Base-by-base conservation (phyloP, 352 stramenopile genomes). In the Chrysophaeum taylorii region DNA sequence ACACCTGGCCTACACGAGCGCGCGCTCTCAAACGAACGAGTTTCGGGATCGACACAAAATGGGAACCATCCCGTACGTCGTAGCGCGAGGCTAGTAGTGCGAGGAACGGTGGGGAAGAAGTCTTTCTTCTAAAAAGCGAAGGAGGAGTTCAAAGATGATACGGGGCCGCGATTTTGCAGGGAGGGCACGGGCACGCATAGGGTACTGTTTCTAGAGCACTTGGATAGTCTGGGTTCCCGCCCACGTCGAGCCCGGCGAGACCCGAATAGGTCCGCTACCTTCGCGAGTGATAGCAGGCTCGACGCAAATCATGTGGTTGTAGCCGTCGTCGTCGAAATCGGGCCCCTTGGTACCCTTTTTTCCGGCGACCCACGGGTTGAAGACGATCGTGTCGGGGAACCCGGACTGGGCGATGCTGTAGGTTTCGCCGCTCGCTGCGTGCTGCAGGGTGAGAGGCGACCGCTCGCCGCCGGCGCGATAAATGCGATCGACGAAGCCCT, bases 241-340 rank as follows among this genome's bases (percentile, higher is more conserved):
- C 45, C 45, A 54, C 45, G 45, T 25, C 21, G n/a, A 4, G 45
- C 12, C 45, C 45, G 45, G 7, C 2, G 12, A 16, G 45, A 54
- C 18, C 12, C 18, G 12, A 4, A 54, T 25, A 7, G 45, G 45
- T 25, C 45, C 45, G 45, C 23, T 4, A 25, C 21, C 45, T n/a
- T n/a, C n/a, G 45, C 12, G 45, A 4, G 45, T 7, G 45, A 72
- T 39, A 5, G 68, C 68, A 2, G 68, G 68, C 27, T 72, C 68
- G 31, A 66, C 27, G 50, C 68, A 72, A 35, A 72, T 70, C 16
- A 52, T 72, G 33, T 70, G 29, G 5, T 39, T 42, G 31, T 72
- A 72, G 27, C 68, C 68, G n/a, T 72, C 68, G 37, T 72, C 68
- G 27, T 72, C 68, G 53, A 72, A 72, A 53, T 72, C 68, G 45